phyloP scores from a whole-genome alignment of 352 stramenopile genomes.

The Halophytophthora batemanensis region DNA sequence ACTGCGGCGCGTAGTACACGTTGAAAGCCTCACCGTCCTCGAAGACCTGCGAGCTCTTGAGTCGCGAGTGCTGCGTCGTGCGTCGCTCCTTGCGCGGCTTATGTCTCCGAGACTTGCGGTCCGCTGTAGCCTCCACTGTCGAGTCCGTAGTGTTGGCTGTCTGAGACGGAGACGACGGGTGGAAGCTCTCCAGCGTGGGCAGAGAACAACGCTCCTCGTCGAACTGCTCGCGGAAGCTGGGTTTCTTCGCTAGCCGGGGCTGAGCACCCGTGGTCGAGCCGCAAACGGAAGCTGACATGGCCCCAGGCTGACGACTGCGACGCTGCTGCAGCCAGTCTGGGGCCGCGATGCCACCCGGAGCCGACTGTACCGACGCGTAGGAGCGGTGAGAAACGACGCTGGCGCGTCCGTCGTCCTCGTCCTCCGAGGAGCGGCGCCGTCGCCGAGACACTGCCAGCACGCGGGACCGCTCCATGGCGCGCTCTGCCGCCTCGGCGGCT shows the following conservation, averaged over 20 bases:
- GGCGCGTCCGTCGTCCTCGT: constrained; percentile 24
- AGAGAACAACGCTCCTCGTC: constrained; percentile 56
- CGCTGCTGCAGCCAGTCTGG: constrained; percentile 18
- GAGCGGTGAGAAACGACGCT: constrained; percentile 42
- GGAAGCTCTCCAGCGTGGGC: constrained; percentile 44
- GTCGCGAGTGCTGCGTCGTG: neutral
- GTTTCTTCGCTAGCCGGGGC: constrained; percentile 29
- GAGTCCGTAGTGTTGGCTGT: constrained; percentile 3
- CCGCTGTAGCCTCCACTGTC: constrained; percentile 1
- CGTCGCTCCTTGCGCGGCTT: constrained; percentile 12
- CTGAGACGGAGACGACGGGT: constrained; percentile 4
- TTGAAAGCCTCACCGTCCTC: constrained; percentile 12
- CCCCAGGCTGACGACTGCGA: no score
- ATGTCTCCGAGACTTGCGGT: constrained; percentile 7
- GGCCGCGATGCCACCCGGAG: neutral
- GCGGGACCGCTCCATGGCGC: constrained; percentile 29
- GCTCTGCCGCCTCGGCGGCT: constrained; percentile 1
- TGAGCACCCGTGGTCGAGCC: constrained; percentile 3
- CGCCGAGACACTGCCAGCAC: constrained; percentile 48
- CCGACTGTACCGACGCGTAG: constrained; percentile 28
- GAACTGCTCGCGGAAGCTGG: constrained; percentile 43
- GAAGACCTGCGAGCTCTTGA: constrained; percentile 5
- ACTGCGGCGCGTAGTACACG: constrained; percentile 35
- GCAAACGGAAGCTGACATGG: no score
- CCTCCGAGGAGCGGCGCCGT: constrained; percentile 37